These are phyloP conservation scores for Colletotrichum musae DNA, from an alignment of 2,329 filamentous ascomycete species.

Conservation along the genomic window DNA sequence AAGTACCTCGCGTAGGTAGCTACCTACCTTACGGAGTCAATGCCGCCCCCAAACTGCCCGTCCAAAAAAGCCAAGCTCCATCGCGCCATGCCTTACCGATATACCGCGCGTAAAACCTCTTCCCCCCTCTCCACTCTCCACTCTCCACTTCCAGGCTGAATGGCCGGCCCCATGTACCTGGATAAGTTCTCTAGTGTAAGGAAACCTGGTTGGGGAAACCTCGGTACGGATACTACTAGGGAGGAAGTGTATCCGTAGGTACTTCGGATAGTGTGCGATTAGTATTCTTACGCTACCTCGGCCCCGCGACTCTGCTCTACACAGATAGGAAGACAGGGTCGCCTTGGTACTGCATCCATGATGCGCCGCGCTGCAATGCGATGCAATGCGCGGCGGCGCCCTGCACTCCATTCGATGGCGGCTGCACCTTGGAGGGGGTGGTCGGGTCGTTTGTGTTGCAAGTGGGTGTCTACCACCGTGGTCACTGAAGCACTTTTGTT, in stretches of 20 bases:
- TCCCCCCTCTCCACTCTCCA: background rate
- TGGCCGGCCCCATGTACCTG: background rate
- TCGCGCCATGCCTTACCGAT: conserved; percentile 33
- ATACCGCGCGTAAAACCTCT: background rate
- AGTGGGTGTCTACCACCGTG: conserved; percentile 14
- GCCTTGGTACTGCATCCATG: conserved; percentile 1
- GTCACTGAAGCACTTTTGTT: conserved; percentile 35
- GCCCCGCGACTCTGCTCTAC: background rate
- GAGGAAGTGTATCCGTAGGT: background rate
- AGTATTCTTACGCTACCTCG: conserved; percentile 5
- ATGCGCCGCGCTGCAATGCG: conserved; percentile 21
- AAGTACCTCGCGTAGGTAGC: too few species aligned
- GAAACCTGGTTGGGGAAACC: background rate
- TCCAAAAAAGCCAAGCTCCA: conserved; percentile 12
- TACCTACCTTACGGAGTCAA: background rate
- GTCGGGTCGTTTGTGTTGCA: conserved; percentile 31
- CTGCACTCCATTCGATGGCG: conserved; percentile 34
- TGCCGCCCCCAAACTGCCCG: background rate
- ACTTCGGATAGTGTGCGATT: background rate
- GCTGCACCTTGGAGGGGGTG: conserved; percentile 14
- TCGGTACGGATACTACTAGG: background rate
- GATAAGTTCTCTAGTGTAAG: background rate
- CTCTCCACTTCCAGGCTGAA: background rate
- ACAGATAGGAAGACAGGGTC: background rate
- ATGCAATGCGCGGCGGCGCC: conserved; percentile 30